Base-by-base conservation (phyloP, 805 yeast species). In the Metschnikowia gelsemii region DNA sequence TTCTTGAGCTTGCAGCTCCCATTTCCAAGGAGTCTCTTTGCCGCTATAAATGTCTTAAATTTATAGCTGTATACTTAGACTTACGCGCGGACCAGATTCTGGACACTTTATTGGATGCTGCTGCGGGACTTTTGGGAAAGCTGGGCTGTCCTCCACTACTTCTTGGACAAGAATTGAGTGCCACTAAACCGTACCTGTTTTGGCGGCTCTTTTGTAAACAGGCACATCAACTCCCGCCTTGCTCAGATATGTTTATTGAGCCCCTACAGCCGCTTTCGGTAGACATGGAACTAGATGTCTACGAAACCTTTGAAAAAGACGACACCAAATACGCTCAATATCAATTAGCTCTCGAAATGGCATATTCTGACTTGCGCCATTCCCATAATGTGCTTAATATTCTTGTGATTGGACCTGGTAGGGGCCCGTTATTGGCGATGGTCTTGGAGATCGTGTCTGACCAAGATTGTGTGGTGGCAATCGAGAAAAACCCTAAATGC, bases 331-430 rank as follows among this genome's bases (percentile, higher is more conserved):
- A 90, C 58, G 69, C 73, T 7, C 71, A 72, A 46, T 90, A 90
- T 57, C 81, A 74, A 44, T 52, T 64, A 20, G 95, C 96, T 1
- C 76, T 85, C 4, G 65, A 63, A 19, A 58, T 69, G 31, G 87
- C 90, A 0, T 44, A 84, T 2, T n/a, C 33, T 1, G 71, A 58
- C 28, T 38, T 33, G 40, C 25, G 28, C 11, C 21, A 8, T 9
- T n/a, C 8, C 8, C 19, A 42, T 5, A 35, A 42, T 5, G 7
- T 2, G 3, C 13, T 54, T 2, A 43, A 40, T 2, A 63, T 86
- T 7, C 71, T 84, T 3, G 73, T 90, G 2, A 80, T 84, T 2
- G 97, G 97, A 0, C 93, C 96, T 0, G 97, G 97, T 1, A 66
- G 88, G 32, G 97, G 97, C 1, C 90, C 91, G 0, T 62, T 90